phyloP scores from a whole-genome alignment of 164 flowering plant species.

The Stephania cephalantha region DNA sequence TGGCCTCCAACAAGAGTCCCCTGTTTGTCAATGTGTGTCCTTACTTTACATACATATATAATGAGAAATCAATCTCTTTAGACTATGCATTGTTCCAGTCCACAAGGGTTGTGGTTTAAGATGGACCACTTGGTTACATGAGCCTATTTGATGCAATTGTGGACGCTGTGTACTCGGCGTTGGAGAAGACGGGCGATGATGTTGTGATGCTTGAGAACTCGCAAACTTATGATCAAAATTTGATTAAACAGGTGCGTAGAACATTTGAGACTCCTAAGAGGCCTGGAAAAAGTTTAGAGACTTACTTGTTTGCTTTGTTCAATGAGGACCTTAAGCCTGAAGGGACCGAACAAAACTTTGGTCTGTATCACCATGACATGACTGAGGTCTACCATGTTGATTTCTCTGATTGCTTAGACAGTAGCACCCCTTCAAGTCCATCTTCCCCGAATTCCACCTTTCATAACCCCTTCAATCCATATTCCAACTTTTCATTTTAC shows the following conservation, averaged over 20 bases:
- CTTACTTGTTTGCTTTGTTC: constrained; percentile 13
- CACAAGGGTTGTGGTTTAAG: background rate
- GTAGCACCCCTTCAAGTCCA: no score
- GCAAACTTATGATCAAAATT: background rate
- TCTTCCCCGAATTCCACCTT: no score
- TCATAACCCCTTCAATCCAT: no score
- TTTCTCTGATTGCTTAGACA: background rate
- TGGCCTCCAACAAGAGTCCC: constrained; percentile 2
- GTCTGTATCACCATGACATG: constrained; percentile 7
- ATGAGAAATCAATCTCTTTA: background rate
- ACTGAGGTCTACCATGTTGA: constrained; percentile 16
- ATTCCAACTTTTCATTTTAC: no score
- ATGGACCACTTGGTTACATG: background rate
- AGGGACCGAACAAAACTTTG: constrained; percentile 7
- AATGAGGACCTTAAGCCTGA: constrained; percentile 12
- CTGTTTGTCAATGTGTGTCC: constrained; percentile 12
- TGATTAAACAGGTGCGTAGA: background rate
- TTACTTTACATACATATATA: constrained; percentile 3
- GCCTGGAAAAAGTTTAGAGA: constrained; percentile 5
- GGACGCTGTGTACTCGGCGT: constrained; percentile 3
- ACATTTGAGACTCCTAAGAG: constrained; percentile 7
- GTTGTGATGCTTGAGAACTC: constrained; percentile 4
- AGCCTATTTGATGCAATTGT: constrained; percentile 12
- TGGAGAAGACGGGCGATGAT: constrained; percentile 6
- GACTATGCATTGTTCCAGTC: constrained; percentile 2